A percentile compares a stretch with the other conserved stretches of the same genome.
Evolutionary conservation across 2,329 filamentous ascomycete species (phyloP).

Genomic region (Chalaropsis thielavioides): DNA sequence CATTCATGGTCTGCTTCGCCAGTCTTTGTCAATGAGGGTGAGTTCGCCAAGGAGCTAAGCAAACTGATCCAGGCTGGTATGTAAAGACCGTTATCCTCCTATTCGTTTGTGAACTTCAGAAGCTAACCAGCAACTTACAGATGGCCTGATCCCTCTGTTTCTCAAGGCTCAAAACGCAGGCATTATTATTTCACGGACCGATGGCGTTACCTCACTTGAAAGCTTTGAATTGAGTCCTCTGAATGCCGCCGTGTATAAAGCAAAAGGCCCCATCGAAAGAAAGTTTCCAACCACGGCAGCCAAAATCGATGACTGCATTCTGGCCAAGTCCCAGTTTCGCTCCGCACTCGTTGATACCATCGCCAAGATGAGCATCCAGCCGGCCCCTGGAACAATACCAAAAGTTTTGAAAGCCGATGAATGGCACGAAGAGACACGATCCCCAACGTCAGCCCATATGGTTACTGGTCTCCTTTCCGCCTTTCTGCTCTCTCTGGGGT

Average conservation of each 20-base stretch:
- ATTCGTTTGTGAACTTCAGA: neutral
- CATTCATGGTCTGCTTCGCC: neutral
- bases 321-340: slow-evolving; percentile 18
- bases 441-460: slow-evolving; percentile 35
- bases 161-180: slow-evolving; percentile 27
- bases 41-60: neutral
- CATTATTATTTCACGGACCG: slow-evolving; percentile 21
- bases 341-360: slow-evolving; percentile 12
- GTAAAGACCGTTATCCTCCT: neutral
- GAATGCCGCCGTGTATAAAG: slow-evolving; percentile 21
- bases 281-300: slow-evolving; percentile 22
- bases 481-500: slow-evolving; percentile 28
- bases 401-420: slow-evolving; percentile 27
- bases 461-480: slow-evolving; percentile 35
- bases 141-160: slow-evolving; percentile 21
- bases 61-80: neutral
- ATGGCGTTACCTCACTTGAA: neutral
- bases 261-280: slow-evolving; percentile 23
- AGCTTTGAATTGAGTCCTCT: slow-evolving; percentile 25
- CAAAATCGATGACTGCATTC: slow-evolving; percentile 17
- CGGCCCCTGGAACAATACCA: slow-evolving; percentile 17
- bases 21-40: neutral
- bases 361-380: slow-evolving; percentile 23
- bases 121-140: slow-evolving; percentile 9
- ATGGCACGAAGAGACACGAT: slow-evolving; percentile 29